A percentile compares a stretch with the other conserved stretches of the same genome.
phyloP scores from a whole-genome alignment of 2,329 filamentous ascomycete species.

The Talaromyces sp. region DNA sequence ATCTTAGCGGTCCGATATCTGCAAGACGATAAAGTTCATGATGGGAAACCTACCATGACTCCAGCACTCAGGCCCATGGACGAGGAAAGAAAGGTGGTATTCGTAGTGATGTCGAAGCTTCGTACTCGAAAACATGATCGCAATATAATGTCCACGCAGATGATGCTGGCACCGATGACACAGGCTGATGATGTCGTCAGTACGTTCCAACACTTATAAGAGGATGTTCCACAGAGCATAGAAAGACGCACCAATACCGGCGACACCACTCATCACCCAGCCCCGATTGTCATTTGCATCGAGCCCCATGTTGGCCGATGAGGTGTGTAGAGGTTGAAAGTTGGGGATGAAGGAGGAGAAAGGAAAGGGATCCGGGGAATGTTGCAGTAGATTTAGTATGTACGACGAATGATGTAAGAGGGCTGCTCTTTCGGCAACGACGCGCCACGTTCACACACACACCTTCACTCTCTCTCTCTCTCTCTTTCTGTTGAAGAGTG shows the following conservation, averaged over 20 bases:
- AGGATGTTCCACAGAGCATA: background rate
- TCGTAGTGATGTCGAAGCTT: conserved; percentile 82
- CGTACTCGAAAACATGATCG: conserved; percentile 65
- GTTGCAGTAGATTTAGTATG: background rate
- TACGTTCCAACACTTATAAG: background rate
- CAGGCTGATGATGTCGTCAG: conserved; percentile 37
- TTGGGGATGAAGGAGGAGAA: background rate
- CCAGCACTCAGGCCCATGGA: conserved; percentile 92
- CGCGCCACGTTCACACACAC: background rate
- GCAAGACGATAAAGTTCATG: background rate
- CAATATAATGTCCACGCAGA: conserved; percentile 79
- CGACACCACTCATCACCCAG: conserved; percentile 83
- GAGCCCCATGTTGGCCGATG: conserved; percentile 26
- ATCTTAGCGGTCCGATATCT: background rate
- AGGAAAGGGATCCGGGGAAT: no score
- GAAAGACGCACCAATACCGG: conserved; percentile 64
- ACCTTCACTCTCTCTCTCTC: no score
- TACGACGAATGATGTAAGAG: conserved; percentile 26
- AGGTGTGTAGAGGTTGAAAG: background rate
- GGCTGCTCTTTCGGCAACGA: background rate
- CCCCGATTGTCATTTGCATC: conserved; percentile 80
- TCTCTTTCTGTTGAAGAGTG: background rate
- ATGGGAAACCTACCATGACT: conserved; percentile 69
- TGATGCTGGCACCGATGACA: conserved; percentile 73
- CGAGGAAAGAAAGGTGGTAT: conserved; percentile 71